These are phyloP conservation scores for Vaccinium macrocarpon DNA, from an alignment of 148 eudicot genomes.

Conservation along the genomic window DNA sequence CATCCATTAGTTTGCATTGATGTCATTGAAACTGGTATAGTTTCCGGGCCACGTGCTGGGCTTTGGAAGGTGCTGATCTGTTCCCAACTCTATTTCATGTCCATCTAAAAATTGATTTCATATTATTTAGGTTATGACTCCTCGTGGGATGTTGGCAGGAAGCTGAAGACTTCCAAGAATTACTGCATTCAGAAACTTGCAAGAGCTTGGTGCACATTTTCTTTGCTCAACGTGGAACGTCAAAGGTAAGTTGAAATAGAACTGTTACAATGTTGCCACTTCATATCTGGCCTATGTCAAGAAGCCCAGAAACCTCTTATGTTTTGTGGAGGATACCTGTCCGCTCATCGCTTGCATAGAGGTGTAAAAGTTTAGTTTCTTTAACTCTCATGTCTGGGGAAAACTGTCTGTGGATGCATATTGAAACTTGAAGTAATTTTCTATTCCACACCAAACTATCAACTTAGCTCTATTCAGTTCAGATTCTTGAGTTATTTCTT, in stretches of 20 bases:
- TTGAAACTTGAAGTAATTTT: slow-evolving; percentile 2
- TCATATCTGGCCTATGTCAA: not conserved
- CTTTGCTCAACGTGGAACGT: slow-evolving; percentile 90
- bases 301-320: not conserved
- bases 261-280: not conserved
- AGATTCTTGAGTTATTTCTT: not conserved
- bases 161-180: slow-evolving; percentile 67
- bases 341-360: not conserved
- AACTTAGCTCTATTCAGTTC: not conserved
- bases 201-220: slow-evolving; percentile 88
- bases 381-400: not conserved
- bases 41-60: slow-evolving; percentile 87
- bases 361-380: not conserved
- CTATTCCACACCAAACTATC: not conserved
- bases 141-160: slow-evolving; percentile 49
- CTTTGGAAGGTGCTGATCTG: slow-evolving; percentile 63
- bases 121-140: not conserved
- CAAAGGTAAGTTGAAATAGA: slow-evolving; percentile 51
- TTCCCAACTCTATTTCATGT: not conserved
- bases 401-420: not conserved
- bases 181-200: slow-evolving; percentile 80
- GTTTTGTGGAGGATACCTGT: not conserved
- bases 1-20: slow-evolving; percentile 89
- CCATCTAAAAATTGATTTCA: not conserved
- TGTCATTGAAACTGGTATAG: slow-evolving; percentile 84